Conservation (phyloP, 495 filamentous ascomycete genomes). For the Pyrenopolyporus hunteri region DNA sequence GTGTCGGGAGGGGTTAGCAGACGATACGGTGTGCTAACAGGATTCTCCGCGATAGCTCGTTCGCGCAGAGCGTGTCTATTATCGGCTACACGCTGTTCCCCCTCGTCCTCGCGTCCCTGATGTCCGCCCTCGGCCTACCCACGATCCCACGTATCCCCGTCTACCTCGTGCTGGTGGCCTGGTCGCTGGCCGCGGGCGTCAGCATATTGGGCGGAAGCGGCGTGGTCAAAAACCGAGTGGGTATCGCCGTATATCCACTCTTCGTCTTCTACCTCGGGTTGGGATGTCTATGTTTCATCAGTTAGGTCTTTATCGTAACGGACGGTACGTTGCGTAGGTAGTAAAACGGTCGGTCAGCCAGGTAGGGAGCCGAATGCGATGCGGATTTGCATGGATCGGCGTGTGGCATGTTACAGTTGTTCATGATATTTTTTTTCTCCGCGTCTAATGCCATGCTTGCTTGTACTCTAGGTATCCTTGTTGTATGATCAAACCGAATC, state of each 20-base stretch:
- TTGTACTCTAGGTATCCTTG: conserved; percentile 20
- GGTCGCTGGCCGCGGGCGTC: conserved; percentile 93
- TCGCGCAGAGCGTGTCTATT: conserved; percentile 95
- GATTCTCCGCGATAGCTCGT: conserved; percentile 66
- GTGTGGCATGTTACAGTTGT: conserved; percentile 2
- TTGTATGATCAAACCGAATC: conserved; percentile 21
- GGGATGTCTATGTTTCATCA: conserved; percentile 95
- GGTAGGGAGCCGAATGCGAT: background rate
- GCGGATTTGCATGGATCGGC: conserved; percentile 30
- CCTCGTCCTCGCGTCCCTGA: conserved; percentile 89
- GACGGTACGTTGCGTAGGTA: background rate
- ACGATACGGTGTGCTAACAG: background rate
- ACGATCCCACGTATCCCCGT: conserved; percentile 84
- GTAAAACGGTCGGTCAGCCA: background rate
- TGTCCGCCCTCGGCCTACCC: conserved; percentile 80
- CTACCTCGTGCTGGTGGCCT: conserved; percentile 83
- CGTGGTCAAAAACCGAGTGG: conserved; percentile 91
- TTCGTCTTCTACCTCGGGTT: conserved; percentile 95
- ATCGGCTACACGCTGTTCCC: conserved; percentile 99
- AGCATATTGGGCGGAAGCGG: conserved; percentile 96
- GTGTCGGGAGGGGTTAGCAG: background rate
- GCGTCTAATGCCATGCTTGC: background rate
- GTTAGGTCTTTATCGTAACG: conserved; percentile 56
- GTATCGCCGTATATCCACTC: conserved; percentile 91
- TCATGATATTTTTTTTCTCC: background rate